phyloP scores from a whole-genome alignment of 257 asterid genomes.

The Nicotiana undulata region DNA sequence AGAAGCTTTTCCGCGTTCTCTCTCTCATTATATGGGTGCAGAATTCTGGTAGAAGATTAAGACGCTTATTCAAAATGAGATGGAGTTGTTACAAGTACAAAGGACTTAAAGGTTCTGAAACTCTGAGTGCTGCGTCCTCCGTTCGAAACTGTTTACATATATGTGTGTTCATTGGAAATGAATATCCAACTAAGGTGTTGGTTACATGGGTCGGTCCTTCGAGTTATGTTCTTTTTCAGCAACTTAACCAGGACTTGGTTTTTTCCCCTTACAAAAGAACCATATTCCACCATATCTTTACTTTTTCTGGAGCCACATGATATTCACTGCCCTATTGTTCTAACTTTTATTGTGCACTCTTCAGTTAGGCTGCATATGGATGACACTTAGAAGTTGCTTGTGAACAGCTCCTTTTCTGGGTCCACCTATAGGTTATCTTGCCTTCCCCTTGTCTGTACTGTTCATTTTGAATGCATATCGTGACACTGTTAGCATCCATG shows the following conservation, averaged over 20 bases:
- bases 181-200: not conserved
- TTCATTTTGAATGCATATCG: not conserved
- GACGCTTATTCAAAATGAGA: not conserved
- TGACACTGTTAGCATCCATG: not conserved
- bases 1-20: not conserved
- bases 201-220: not conserved
- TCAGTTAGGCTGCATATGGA: no score
- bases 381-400: not conserved
- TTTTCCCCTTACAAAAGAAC: no score
- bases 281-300: no score
- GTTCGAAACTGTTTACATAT: not conserved
- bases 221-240: not conserved
- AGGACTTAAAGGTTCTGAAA: not conserved
- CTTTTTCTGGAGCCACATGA: no score
- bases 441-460: not conserved
- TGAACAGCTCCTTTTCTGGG: not conserved
- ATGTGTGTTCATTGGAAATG: not conserved
- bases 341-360: no score
- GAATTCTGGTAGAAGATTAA: not conserved
- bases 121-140: not conserved
- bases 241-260: not conserved
- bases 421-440: slow-evolving; percentile 1
- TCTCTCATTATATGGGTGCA: no score
- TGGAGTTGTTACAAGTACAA: not conserved
- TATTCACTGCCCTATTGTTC: no score